Conservation (phyloP, 306 rosid genomes). For the Vigna unguiculata region DNA sequence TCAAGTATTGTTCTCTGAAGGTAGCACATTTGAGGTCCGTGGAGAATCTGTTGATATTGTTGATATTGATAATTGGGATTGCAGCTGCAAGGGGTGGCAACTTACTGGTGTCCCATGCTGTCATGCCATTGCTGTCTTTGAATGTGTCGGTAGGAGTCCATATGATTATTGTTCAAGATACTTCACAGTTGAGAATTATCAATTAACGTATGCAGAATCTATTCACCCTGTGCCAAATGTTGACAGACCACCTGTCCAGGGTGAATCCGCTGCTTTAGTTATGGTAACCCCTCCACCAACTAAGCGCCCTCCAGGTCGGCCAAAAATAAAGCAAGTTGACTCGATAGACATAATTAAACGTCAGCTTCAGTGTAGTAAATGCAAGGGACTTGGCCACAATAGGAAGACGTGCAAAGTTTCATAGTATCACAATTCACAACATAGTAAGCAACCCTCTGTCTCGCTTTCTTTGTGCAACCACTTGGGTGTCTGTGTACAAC, state of each 20-base stretch:
- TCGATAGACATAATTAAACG: constrained; percentile 81
- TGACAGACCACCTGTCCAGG: constrained; percentile 67
- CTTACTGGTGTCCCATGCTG: constrained; percentile 90
- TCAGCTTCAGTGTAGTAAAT: constrained; percentile 93
- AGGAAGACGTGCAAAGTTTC: constrained; percentile 84
- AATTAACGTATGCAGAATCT: constrained; percentile 72
- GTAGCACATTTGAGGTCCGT: constrained; percentile 77
- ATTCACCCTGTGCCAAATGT: constrained; percentile 82
- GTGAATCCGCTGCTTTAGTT: constrained; percentile 48
- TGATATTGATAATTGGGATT: constrained; percentile 83
- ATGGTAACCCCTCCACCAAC: constrained; percentile 96
- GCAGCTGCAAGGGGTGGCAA: constrained; percentile 95
- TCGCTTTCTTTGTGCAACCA: background rate
- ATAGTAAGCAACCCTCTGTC: constrained; percentile 41
- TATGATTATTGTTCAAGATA: constrained; percentile 87
- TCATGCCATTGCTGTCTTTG: constrained; percentile 86
- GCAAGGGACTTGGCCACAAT: constrained; percentile 98
- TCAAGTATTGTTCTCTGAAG: constrained; percentile 70
- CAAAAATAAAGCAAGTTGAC: constrained; percentile 76
- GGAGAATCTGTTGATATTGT: constrained; percentile 82
- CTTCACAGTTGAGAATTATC: constrained; percentile 76
- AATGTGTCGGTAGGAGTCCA: constrained; percentile 67
- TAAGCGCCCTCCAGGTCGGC: constrained; percentile 94
- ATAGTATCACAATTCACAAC: constrained; percentile 41
- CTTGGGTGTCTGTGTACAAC: background rate